phyloP scores from a whole-genome alignment of 1,139 yeast genomes.

The Pichia kudriavzevii region DNA sequence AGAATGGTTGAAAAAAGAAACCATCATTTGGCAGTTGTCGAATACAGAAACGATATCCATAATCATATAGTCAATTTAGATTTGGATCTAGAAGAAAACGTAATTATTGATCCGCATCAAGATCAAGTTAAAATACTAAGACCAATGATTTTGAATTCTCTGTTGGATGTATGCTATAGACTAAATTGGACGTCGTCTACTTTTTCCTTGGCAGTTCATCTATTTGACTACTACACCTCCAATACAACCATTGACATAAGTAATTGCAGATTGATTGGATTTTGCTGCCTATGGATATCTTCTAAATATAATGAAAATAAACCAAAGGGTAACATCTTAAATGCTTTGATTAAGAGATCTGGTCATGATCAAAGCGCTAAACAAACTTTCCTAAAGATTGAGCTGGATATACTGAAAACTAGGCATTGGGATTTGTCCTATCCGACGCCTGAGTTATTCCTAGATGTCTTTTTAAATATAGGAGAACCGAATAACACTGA shows the following conservation, averaged over 20 bases:
- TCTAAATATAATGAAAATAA: conserved; percentile 67
- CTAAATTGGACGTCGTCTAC: conserved; percentile 43
- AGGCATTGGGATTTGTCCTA: conserved; percentile 49
- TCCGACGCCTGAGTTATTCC: conserved; percentile 55
- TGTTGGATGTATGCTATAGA: conserved; percentile 45
- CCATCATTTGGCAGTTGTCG: conserved; percentile 21
- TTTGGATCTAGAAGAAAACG: conserved; percentile 16
- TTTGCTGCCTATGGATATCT: conserved; percentile 67
- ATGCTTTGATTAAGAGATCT: conserved; percentile 52
- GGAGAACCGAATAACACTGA: conserved; percentile 34
- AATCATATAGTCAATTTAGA: conserved; percentile 21
- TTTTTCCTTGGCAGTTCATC: conserved; percentile 46
- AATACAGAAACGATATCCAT: conserved; percentile 24
- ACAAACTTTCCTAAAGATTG: conserved; percentile 58
- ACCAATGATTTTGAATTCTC: conserved; percentile 37
- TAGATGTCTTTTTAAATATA: conserved; percentile 44
- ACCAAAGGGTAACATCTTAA: conserved; percentile 52
- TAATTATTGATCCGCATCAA: conserved; percentile 17
- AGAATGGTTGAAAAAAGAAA: conserved; percentile 21
- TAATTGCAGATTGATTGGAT: conserved; percentile 61
- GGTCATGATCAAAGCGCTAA: conserved; percentile 52
- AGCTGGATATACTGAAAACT: conserved; percentile 54
- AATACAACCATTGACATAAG: conserved; percentile 43
- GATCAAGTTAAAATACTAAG: conserved; percentile 17
- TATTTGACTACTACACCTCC: conserved; percentile 47